Conservation (phyloP, 768 basidiomycete species). For the Amylocystis lapponica region DNA sequence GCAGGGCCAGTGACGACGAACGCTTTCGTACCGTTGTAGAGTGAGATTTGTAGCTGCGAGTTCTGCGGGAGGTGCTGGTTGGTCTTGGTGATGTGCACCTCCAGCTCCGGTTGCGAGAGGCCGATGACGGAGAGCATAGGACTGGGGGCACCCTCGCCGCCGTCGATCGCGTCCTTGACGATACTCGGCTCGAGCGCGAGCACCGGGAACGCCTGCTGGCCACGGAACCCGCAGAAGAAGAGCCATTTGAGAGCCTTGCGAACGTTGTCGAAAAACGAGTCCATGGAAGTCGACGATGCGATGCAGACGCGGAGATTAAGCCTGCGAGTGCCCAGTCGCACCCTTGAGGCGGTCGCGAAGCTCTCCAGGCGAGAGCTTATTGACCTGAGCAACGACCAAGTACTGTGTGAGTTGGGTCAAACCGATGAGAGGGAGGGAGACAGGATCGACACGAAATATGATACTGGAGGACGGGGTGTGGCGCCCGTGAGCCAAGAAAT, state of each 20-base stretch:
- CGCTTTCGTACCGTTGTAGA: slow-evolving; percentile 86
- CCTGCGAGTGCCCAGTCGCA: slow-evolving; percentile 96
- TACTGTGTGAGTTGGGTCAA: slow-evolving; percentile 95
- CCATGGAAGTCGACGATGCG: slow-evolving; percentile 70
- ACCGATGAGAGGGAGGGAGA: slow-evolving; percentile 95
- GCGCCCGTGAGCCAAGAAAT: slow-evolving; percentile 77
- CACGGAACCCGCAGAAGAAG: slow-evolving; percentile 90
- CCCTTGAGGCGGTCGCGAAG: slow-evolving; percentile 73
- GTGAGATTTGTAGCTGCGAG: slow-evolving; percentile 79
- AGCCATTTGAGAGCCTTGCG: slow-evolving; percentile 87
- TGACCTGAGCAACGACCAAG: slow-evolving; percentile 70
- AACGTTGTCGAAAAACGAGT: slow-evolving; percentile 69
- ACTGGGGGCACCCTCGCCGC: slow-evolving; percentile 88
- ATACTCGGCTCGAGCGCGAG: slow-evolving; percentile 85
- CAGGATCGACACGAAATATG: slow-evolving; percentile 91
- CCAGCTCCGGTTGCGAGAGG: slow-evolving; percentile 66
- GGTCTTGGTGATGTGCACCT: slow-evolving; percentile 78
- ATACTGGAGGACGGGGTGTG: slow-evolving; percentile 62
- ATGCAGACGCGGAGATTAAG: slow-evolving; percentile 89
- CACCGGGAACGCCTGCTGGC: slow-evolving; percentile 91
- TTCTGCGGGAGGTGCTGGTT: slow-evolving; percentile 79
- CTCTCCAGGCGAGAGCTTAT: slow-evolving; percentile 73
- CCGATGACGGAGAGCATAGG: slow-evolving; percentile 94
- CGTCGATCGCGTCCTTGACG: slow-evolving; percentile 81
- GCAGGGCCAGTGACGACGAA: slow-evolving; percentile 93